These are phyloP conservation scores for Agaricales sp. DNA, from an alignment of 1,284 basidiomycete genomes.

Conservation along the genomic window DNA sequence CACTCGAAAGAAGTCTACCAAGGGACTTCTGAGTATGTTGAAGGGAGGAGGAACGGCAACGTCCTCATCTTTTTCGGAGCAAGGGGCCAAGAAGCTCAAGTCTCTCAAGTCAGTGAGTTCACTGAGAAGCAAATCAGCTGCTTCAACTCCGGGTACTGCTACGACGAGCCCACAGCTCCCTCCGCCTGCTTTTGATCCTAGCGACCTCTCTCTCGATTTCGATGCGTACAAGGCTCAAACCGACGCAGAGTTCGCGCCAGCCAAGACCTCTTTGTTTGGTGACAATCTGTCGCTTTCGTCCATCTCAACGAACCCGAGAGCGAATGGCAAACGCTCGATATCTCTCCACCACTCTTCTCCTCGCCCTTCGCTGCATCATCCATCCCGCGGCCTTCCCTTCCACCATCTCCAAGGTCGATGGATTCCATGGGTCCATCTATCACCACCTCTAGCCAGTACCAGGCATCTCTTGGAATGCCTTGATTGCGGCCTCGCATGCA, in stretches of 20 bases:
- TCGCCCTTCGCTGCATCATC: constrained; percentile 19
- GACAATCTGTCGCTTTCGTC: background rate
- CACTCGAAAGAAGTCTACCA: constrained; percentile 50
- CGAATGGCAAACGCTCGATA: constrained; percentile 49
- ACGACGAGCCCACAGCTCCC: constrained; percentile 41
- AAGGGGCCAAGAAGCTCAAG: constrained; percentile 47
- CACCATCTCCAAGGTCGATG: constrained; percentile 36
- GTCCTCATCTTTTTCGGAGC: constrained; percentile 25
- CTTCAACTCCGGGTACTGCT: constrained; percentile 20
- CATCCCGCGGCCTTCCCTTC: constrained; percentile 22
- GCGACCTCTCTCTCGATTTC: constrained; percentile 50
- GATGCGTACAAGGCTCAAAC: background rate
- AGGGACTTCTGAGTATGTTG: constrained; percentile 51
- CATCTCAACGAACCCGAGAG: constrained; percentile 20
- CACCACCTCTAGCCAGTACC: constrained; percentile 34
- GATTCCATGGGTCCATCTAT: constrained; percentile 19
- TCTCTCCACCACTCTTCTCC: constrained; percentile 42
- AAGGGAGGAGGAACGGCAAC: constrained; percentile 36
- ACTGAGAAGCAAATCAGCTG: constrained; percentile 44
- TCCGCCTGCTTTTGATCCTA: constrained; percentile 37
- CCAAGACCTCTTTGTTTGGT: background rate
- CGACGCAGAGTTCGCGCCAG: background rate
- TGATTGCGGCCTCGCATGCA: constrained; percentile 90
- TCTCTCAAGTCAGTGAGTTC: constrained; percentile 72
- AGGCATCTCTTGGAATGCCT: constrained; percentile 73